Conservation (phyloP, 805 yeast genomes). For the Ogataea ganodermae region DNA sequence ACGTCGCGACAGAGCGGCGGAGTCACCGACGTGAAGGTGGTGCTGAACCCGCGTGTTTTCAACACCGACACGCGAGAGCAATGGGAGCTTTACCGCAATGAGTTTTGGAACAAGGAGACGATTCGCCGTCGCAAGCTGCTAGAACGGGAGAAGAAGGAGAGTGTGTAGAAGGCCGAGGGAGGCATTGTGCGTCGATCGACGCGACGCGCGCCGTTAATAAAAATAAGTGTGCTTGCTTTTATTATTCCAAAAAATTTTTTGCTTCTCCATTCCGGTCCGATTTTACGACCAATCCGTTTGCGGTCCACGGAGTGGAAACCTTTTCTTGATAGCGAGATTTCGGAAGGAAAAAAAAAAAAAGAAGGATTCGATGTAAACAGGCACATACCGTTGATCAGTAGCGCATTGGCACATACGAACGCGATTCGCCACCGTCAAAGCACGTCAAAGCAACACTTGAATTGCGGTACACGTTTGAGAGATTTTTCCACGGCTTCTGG, state of each 20-base stretch:
- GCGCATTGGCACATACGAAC: neutral
- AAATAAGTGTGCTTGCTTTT: neutral
- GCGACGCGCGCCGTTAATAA: neutral
- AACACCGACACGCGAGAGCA: conserved; percentile 83
- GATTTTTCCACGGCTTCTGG: neutral
- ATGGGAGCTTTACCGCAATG: conserved; percentile 93
- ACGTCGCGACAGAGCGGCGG: conserved; percentile 65
- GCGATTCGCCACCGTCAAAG: neutral
- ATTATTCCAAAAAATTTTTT: neutral
- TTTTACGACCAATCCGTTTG: neutral
- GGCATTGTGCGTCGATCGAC: neutral
- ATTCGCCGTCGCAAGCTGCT: conserved; percentile 51
- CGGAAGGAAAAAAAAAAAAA: neutral
- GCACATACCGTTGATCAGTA: neutral
- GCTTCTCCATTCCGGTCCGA: conserved; percentile 6
- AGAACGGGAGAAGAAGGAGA: conserved; percentile 20
- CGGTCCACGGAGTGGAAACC: conserved; percentile 7
- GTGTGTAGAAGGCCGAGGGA: neutral
- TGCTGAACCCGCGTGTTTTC: conserved; percentile 79
- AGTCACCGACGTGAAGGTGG: conserved; percentile 75
- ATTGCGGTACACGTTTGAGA: neutral
- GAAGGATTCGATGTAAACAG: conserved; percentile 2
- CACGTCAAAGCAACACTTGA: no score
- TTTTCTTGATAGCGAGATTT: neutral
- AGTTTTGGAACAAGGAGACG: conserved; percentile 89